phyloP scores from a whole-genome alignment of 495 filamentous ascomycete species.

The Thermochaetoides thermophila region DNA sequence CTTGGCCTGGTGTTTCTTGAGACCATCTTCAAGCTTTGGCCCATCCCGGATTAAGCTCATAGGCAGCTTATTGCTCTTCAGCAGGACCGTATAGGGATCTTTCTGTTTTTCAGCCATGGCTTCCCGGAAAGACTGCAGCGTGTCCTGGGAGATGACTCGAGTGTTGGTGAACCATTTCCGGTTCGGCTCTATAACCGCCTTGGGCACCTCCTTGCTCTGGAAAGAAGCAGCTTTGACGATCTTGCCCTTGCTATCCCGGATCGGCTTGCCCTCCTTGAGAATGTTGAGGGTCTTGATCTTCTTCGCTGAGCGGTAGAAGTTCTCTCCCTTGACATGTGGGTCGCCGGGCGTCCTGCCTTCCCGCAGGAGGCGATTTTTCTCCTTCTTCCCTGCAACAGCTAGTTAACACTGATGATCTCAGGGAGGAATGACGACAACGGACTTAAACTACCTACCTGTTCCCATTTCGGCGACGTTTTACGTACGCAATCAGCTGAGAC shows the following conservation, averaged over 20 bases:
- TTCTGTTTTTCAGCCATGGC: slow-evolving; percentile 80
- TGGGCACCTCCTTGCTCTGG: slow-evolving; percentile 59
- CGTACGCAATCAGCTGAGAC: slow-evolving; percentile 2
- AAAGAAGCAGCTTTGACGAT: slow-evolving; percentile 71
- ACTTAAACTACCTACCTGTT: slow-evolving; percentile 31
- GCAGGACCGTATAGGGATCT: slow-evolving; percentile 78
- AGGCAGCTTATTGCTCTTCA: slow-evolving; percentile 74
- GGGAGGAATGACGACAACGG: background rate
- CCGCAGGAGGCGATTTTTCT: slow-evolving; percentile 57
- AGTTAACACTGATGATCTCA: slow-evolving; percentile 1
- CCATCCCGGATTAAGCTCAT: slow-evolving; percentile 25
- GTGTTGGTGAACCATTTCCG: slow-evolving; percentile 57
- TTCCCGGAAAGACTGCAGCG: slow-evolving; percentile 66
- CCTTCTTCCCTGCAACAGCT: slow-evolving; percentile 56
- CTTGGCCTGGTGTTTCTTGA: slow-evolving; percentile 89
- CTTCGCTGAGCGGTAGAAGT: slow-evolving; percentile 51
- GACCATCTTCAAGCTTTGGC: slow-evolving; percentile 49
- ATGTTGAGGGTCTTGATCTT: slow-evolving; percentile 76
- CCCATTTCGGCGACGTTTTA: slow-evolving; percentile 48
- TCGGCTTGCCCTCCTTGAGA: slow-evolving; percentile 64
- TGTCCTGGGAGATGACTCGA: slow-evolving; percentile 46
- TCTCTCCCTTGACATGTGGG: slow-evolving; percentile 81
- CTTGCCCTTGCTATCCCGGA: slow-evolving; percentile 56
- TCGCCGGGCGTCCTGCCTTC: slow-evolving; percentile 75
- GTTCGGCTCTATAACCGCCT: slow-evolving; percentile 83